Base-by-base conservation (phyloP, 257 asterid genomes). In the Nicotiana tomentosiformis region DNA sequence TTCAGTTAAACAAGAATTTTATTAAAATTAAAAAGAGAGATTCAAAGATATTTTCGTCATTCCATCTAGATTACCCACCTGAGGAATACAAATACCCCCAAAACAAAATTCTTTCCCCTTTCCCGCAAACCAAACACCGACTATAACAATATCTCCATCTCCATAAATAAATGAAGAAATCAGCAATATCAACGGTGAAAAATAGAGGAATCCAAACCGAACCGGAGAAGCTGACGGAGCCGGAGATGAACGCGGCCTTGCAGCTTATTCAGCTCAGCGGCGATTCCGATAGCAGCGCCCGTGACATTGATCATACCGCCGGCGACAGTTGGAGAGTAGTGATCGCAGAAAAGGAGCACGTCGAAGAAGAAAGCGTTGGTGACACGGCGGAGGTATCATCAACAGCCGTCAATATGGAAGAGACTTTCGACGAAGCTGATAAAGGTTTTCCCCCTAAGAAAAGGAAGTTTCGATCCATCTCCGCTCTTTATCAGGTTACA, bases 181-280 rank as follows among this genome's bases (percentile, higher is more conserved):
- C 88, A 51, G 12, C 37, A 37, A 35, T 15, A 53, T 53, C 80
- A 26, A 29, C 26, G 46, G 64, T 76, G 43, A 49, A 84, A 66
- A 78, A 58, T 64, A 83, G 49, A 56, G 80, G 82, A 80, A 67
- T 76, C 86, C 86, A 82, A 85, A 82, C 80, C 87, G 84, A 74
- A 16, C 85, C 85, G 56, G 37, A 23, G 30, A 85, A 68, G 15
- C 85, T 90, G 12, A 85, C 92, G 9, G 91, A 87, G 9, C 90
- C 93, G 43, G 97, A 93, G 84, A 77, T 93, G 84, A 91, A 91
- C 87, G 97, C 93, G 51, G 96, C 92, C 11, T 62, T 91, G 77
- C 96, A 85, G 87, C 89, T 91, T 46, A 91, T 91, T 86, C 97
- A 91, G 82, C 96, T 93, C 80, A 93, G 94, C 92, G 92, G 94